Base-by-base conservation (phyloP, 1,139 yeast genomes). In the Kurtzmaniella natalensis region DNA sequence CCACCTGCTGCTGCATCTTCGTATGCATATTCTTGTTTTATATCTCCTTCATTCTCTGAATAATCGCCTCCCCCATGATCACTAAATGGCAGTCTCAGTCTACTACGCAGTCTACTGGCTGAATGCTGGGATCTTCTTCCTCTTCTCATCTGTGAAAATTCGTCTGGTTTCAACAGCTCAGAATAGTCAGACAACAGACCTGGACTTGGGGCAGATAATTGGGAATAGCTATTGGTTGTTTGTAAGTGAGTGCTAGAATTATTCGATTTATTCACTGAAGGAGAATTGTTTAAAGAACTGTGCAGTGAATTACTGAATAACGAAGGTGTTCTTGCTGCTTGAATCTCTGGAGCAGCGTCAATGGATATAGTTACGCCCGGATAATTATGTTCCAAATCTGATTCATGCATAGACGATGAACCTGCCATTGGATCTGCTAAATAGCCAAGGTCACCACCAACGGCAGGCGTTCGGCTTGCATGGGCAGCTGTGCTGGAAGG, bases 271-370 rank as follows among this genome's bases (percentile, higher is more conserved):
- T 37, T 39, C 15, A 34, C 28, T 45, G 46, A 23, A 41, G 56
- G 54, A 4, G 57, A 50, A 37, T 52, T 51, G 33, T 45, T 49
- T 11, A 46, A 53, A 2, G 68, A 60, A 37, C 55, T 57, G 18
- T 60, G 63, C 9, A 64, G 57, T 2, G 70, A 62, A 43, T 65
- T 66, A 40, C 70, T 61, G 44, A 69, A 69, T 16, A 69, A 50
- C 6, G 73, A 67, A 1, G 74, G 75, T 1, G 74, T 68, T 36
- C 33, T 18, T 3, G 66, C 59, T 2, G 66, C 65, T 5, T 56
- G 45, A 4, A 47, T 49, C 22, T 60, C 68, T 3, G 68, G 66
- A 0, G 60, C 69, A 39, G 45, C 63, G 32, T 54, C 61, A 32
- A 59, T 57, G 27, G 61, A 51, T 20, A 60, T 63, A 30, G 50